phyloP scores from a whole-genome alignment of 352 stramenopile species.

The Phytophthora tubulina region DNA sequence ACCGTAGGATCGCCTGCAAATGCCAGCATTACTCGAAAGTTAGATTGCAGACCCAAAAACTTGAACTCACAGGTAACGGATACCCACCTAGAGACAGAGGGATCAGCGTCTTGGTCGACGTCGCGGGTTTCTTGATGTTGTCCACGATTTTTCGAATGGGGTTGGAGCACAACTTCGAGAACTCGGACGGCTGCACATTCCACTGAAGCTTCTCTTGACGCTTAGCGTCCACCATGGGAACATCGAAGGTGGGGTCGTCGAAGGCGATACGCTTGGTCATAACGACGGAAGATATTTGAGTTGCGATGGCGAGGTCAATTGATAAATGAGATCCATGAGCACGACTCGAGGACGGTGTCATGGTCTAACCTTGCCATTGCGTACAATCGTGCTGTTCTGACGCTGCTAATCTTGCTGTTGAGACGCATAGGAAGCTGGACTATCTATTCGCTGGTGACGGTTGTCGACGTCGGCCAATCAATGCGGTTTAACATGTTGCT shows the following conservation, averaged over 20 bases:
- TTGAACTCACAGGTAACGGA: background rate
- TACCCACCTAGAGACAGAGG: conserved; percentile 89
- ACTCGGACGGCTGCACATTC: conserved; percentile 75
- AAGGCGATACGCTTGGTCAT: conserved; percentile 61
- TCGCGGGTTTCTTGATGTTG: conserved; percentile 92
- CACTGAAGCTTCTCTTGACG: conserved; percentile 62
- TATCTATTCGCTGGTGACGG: conserved; percentile 23
- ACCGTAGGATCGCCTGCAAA: conserved; percentile 91
- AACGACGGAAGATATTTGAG: conserved; percentile 1
- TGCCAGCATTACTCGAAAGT: background rate
- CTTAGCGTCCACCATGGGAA: conserved; percentile 31
- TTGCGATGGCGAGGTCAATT: conserved; percentile 25
- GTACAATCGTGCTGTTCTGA: too few relatives aligned
- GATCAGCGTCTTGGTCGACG: conserved; percentile 92
- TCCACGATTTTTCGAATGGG: conserved; percentile 96
- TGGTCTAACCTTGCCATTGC: background rate
- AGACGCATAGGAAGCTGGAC: conserved; percentile 18
- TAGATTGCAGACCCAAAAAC: background rate
- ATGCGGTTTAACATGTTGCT: conserved; percentile 18
- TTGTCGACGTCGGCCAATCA: conserved; percentile 18
- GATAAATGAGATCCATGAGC: conserved; percentile 17
- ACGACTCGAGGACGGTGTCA: background rate
- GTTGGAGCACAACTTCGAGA: conserved; percentile 85
- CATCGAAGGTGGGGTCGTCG: conserved; percentile 35
- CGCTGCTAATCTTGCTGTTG: conserved; percentile 22